phyloP scores from a whole-genome alignment of 805 yeast species.

The Starmerella kuoi region DNA sequence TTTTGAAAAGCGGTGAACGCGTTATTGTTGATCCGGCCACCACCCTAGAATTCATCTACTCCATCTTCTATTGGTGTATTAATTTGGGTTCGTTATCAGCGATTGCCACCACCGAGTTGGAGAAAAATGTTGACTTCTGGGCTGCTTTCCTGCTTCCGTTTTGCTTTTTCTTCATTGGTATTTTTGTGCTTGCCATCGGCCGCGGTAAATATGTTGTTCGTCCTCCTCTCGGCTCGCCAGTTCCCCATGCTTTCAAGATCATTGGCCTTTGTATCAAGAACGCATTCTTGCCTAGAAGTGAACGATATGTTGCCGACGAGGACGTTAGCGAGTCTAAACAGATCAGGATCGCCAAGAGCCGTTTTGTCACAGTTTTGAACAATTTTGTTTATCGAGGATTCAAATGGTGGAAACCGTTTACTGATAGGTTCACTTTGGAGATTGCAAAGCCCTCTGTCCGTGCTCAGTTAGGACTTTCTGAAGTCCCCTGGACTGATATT shows the following conservation, averaged over 20 bases:
- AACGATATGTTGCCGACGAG: slow-evolving; percentile 7
- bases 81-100: slow-evolving; percentile 66
- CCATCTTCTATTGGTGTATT: slow-evolving; percentile 65
- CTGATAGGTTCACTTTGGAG: slow-evolving; percentile 30
- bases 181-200: slow-evolving; percentile 42
- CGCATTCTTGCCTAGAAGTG: slow-evolving; percentile 28
- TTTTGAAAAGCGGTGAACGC: slow-evolving; percentile 47
- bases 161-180: slow-evolving; percentile 51
- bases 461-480: slow-evolving; percentile 33
- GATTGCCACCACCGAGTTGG: slow-evolving; percentile 65
- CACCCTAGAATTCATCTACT: slow-evolving; percentile 61
- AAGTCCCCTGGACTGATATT: slow-evolving; percentile 47
- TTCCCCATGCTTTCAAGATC: slow-evolving; percentile 41
- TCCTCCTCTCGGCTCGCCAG: slow-evolving; percentile 50
- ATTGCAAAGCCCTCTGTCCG: slow-evolving; percentile 47
- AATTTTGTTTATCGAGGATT: slow-evolving; percentile 10
- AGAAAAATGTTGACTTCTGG: slow-evolving; percentile 45
- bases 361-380: slow-evolving; percentile 3
- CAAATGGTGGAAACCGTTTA: slow-evolving; percentile 13
- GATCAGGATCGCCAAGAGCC: slow-evolving; percentile 1
- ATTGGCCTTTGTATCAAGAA: slow-evolving; percentile 36
- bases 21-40: slow-evolving; percentile 60
- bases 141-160: slow-evolving; percentile 65
- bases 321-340: slow-evolving; percentile 3
- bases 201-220: slow-evolving; percentile 43